Base-by-base conservation (phyloP, 257 asterid genomes). In the Scutellaria barbata region DNA sequence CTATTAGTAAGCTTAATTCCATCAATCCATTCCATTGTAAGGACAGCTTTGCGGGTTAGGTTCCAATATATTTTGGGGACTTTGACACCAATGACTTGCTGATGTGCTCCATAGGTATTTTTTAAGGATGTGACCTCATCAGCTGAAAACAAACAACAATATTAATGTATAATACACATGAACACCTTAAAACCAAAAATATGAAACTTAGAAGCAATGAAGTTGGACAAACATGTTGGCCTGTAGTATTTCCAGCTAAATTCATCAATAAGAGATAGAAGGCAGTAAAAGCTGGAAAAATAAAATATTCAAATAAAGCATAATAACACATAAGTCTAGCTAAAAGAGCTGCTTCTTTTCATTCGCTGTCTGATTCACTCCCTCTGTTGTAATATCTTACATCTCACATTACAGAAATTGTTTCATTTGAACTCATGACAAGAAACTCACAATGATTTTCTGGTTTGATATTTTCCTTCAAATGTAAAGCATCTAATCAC, bases 21-120 rank as follows among this genome's bases (percentile, higher is more conserved):
- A 83, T 94, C 98, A 62, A 91, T 69, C 99, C 99, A 94, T 78
- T 89, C 98, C 99, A 94, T 94, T 5, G 99, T 91, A 63, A 94
- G 99, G 50, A 94, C 99, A 63, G 86, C 93, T 76, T 83, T 82
- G 67, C 96, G 89, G 25, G 99, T 94, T 65, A 91, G 77, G 45
- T 85, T 87, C 98, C 99, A 91, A 73, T 94, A 94, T 86, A 94
- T 85, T 74, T 84, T 94, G 43, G 99, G 99, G 73, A 91, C 96
- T 77, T 89, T 91, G 79, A 94, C 75, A 68, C 83, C 83, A 61
- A 69, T 80, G 58, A 66, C 80, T 59, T 86, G 84, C 79, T 76
- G 79, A 61, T 57, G 63, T 64, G 50, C 67, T 40, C 17, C 62
- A 61, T 73, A 39, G 68, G 71, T 73, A 66, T 54, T 75, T 59